Conservation (phyloP, 305 asterid genomes). For the Fraxinus nigra region DNA sequence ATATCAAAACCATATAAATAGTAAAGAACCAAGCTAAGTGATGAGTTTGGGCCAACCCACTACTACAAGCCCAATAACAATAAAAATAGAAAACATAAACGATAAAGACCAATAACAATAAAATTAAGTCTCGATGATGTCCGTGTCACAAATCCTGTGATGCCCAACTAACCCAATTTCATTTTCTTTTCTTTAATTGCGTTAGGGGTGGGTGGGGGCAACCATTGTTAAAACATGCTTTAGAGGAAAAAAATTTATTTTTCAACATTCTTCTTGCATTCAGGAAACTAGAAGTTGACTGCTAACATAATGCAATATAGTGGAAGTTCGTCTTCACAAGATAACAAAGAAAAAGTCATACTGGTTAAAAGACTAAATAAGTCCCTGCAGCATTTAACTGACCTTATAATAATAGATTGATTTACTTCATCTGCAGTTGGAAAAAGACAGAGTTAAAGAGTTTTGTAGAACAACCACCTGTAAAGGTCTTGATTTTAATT, state of each 20-base stretch:
- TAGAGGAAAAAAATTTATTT: neutral
- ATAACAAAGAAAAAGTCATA: slow-evolving; percentile 1
- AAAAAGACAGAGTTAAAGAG: slow-evolving; percentile 23
- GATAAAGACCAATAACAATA: too few species aligned
- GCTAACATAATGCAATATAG: neutral
- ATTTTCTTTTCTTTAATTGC: neutral
- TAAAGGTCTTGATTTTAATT: slow-evolving; percentile 6
- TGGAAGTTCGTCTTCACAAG: slow-evolving; percentile 9
- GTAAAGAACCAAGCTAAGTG: too few species aligned
- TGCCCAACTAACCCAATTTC: neutral
- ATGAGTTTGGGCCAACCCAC: too few species aligned
- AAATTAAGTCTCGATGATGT: too few species aligned
- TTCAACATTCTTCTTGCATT: neutral
- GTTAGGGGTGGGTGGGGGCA: neutral
- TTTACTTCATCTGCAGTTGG: slow-evolving; percentile 89
- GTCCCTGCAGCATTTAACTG: slow-evolving; percentile 23
- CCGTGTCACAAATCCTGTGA: neutral
- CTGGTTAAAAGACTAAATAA: slow-evolving; percentile 1
- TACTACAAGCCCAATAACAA: too few species aligned
- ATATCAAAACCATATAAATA: too few species aligned
- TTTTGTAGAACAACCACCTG: neutral
- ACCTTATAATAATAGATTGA: slow-evolving; percentile 97
- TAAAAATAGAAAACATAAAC: too few species aligned
- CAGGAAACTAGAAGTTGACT: neutral
- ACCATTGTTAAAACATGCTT: neutral